Evolutionary conservation across 768 basidiomycete species (phyloP).

Genomic region (Boletus huronensis): DNA sequence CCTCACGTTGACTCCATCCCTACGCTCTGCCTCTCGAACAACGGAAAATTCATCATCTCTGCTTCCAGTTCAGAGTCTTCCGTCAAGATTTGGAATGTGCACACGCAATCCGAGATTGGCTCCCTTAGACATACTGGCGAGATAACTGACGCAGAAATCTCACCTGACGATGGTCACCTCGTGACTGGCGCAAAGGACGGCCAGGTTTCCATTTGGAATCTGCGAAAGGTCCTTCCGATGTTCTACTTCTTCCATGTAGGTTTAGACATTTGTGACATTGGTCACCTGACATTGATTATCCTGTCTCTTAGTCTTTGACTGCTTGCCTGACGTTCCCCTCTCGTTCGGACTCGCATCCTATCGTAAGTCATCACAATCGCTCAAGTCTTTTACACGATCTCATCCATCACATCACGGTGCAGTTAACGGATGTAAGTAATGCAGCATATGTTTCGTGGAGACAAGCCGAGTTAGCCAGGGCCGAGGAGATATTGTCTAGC

Average conservation of each 20-base stretch:
- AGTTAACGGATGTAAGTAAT: slow-evolving; percentile 16
- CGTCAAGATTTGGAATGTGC: slow-evolving; percentile 19
- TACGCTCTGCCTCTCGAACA: slow-evolving; percentile 18
- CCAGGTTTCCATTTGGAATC: slow-evolving; percentile 13
- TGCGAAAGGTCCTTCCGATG: slow-evolving; percentile 5
- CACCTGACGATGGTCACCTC: slow-evolving; percentile 13
- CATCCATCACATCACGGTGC: neutral
- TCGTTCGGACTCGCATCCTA: neutral
- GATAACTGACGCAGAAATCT: slow-evolving; percentile 12
- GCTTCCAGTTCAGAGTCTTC: slow-evolving; percentile 13
- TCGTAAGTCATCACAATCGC: slow-evolving; percentile 2
- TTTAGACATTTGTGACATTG: neutral
- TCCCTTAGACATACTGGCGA: slow-evolving; percentile 9
- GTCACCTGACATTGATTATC: neutral
- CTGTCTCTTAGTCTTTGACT: slow-evolving; percentile 6
- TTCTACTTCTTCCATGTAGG: slow-evolving; percentile 14
- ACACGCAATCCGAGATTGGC: slow-evolving; percentile 1
- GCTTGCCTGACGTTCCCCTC: neutral
- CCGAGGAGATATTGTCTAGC: slow-evolving; percentile 14
- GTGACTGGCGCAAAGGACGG: slow-evolving; percentile 7
- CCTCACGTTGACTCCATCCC: slow-evolving; percentile 15
- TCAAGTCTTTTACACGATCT: neutral
- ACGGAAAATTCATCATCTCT: slow-evolving; percentile 20
- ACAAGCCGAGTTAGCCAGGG: neutral
- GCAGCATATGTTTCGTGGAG: slow-evolving; percentile 10